These are phyloP conservation scores for Ensete ventricosum DNA, from an alignment of 176 grass and related monocot species.

Conservation along the genomic window DNA sequence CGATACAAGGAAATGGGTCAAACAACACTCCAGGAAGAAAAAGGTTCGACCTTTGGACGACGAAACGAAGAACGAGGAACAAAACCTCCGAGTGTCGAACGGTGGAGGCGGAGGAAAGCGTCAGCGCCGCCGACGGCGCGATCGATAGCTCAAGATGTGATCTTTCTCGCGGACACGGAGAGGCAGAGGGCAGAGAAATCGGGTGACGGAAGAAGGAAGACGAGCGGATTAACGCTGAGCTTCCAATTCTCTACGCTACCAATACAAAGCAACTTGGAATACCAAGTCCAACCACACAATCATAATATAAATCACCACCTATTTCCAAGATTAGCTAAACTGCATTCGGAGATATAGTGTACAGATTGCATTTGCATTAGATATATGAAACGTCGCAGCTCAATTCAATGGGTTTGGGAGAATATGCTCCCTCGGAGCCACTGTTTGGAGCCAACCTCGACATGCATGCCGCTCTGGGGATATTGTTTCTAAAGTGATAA, in stretches of 20 bases:
- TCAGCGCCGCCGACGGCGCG: neutral
- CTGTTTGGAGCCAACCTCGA: neutral
- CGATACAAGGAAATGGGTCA: too few relatives aligned
- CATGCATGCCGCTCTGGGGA: neutral
- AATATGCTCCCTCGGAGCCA: neutral
- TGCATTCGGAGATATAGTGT: neutral
- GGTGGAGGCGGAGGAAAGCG: neutral
- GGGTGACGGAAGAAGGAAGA: neutral
- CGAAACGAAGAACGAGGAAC: neutral
- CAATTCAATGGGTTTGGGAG: neutral
- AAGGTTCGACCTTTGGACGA: neutral
- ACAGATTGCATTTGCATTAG: neutral
- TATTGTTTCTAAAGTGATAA: neutral
- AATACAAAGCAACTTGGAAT: neutral
- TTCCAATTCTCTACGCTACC: neutral
- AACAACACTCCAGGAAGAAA: neutral
- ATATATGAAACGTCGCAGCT: neutral
- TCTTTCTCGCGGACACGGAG: neutral
- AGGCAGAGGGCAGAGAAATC: neutral
- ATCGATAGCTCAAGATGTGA: neutral
- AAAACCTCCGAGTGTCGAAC: neutral
- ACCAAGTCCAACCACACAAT: too few relatives aligned
- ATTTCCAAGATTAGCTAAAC: neutral
- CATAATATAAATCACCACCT: neutral
- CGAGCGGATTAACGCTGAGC: neutral